phyloP scores from a whole-genome alignment of 2,329 filamentous ascomycete genomes.

The Ophiostoma quercus region DNA sequence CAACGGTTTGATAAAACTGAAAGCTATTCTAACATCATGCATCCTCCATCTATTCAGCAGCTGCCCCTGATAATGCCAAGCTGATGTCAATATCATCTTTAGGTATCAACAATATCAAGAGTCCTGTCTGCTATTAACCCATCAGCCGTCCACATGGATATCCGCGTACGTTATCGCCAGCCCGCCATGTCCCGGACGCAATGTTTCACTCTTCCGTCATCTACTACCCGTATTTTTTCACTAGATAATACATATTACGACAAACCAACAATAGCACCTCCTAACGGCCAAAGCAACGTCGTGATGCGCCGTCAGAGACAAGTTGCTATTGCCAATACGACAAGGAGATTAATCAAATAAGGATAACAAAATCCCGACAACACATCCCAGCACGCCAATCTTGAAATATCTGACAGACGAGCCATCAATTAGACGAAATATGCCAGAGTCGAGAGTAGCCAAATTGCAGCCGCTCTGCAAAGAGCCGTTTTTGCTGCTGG shows the following conservation, averaged over 20 bases:
- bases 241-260: not conserved
- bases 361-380: not conserved
- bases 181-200: not conserved
- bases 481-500: not conserved
- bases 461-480: not conserved
- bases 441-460: not conserved
- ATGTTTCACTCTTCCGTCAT: not conserved
- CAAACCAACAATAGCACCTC: not conserved
- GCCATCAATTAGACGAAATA: not conserved
- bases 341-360: constrained; percentile 4
- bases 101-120: not conserved
- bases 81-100: not conserved
- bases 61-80: not conserved
- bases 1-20: not conserved
- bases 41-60: not conserved
- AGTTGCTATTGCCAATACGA: not conserved
- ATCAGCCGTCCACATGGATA: not conserved
- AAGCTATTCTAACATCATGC: no score
- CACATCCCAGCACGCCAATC: not conserved
- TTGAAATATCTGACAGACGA: not conserved
- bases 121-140: not conserved
- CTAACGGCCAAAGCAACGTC: not conserved
- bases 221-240: not conserved
- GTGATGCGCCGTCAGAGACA: not conserved
- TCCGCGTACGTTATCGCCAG: not conserved